Percentiles rank a stretch among this genome's conserved stretches.
Evolutionary conservation across 2,329 filamentous ascomycete genomes (phyloP).

Genomic region (Hypoxylon sp.): DNA sequence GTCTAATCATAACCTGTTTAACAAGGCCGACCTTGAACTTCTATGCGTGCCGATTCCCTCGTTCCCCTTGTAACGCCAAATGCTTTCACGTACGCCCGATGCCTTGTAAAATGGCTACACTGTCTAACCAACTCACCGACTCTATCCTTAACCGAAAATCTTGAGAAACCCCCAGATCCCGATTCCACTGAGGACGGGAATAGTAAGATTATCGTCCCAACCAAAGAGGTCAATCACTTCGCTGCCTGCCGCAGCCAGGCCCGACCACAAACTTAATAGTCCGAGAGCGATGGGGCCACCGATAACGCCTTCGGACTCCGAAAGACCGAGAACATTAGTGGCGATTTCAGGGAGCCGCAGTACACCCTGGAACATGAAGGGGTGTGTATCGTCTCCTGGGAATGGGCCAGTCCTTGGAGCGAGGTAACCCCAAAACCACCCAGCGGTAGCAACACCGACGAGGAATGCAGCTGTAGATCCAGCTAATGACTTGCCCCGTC

Average conservation of each 20-base stretch:
- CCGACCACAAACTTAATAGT: slow-evolving; percentile 84
- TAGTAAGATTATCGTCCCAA: slow-evolving; percentile 97
- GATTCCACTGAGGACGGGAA: slow-evolving; percentile 87
- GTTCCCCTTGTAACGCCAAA: slow-evolving; percentile 39
- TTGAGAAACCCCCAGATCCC: slow-evolving; percentile 93
- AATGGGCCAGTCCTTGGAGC: slow-evolving; percentile 74
- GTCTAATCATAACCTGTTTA: slow-evolving; percentile 35
- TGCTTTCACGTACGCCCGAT: slow-evolving; percentile 29
- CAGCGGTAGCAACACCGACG: slow-evolving; percentile 83
- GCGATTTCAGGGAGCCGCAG: slow-evolving; percentile 73
- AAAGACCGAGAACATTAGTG: slow-evolving; percentile 68
- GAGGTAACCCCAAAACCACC: slow-evolving; percentile 87
- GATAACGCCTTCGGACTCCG: slow-evolving; percentile 66
- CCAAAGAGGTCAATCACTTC: slow-evolving; percentile 92
- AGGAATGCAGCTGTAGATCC: slow-evolving; percentile 85
- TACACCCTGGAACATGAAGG: slow-evolving; percentile 82
- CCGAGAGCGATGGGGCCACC: slow-evolving; percentile 77
- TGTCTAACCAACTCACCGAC: slow-evolving; percentile 29
- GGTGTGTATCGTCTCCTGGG: slow-evolving; percentile 71
- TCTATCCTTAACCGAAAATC: slow-evolving; percentile 72
- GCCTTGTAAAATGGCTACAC: slow-evolving; percentile 20
- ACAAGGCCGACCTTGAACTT: slow-evolving; percentile 19
- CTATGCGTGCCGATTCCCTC: slow-evolving; percentile 6
- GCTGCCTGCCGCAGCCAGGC: slow-evolving; percentile 86
- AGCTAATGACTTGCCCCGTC: slow-evolving; percentile 89